Percentiles rank a stretch among this genome's conserved stretches.
phyloP scores from a whole-genome alignment of 805 yeast species.

The Lipomyces mesembrius region DNA sequence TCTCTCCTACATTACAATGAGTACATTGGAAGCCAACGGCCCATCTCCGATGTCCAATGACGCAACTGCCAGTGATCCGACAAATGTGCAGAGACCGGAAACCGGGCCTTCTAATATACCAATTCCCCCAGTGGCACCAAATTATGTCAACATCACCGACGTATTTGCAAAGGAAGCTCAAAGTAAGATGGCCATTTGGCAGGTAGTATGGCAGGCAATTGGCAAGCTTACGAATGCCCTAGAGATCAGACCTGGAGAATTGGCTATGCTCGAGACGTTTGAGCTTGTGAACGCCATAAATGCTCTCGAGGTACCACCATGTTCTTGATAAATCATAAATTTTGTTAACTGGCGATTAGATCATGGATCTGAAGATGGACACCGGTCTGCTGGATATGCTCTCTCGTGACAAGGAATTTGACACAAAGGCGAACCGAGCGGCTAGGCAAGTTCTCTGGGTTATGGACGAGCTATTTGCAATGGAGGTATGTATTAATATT shows the following conservation, averaged over 20 bases:
- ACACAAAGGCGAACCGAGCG: slow-evolving; percentile 49
- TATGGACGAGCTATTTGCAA: slow-evolving; percentile 58
- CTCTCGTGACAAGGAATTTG: slow-evolving; percentile 51
- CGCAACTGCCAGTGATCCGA: background rate
- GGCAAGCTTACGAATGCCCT: slow-evolving; percentile 7
- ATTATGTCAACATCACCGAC: slow-evolving; percentile 30
- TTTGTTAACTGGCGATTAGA: slow-evolving; percentile 18
- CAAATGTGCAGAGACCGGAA: background rate
- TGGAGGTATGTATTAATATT: slow-evolving; percentile 43
- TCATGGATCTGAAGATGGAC: slow-evolving; percentile 70
- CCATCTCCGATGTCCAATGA: background rate
- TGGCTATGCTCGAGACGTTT: slow-evolving; percentile 64
- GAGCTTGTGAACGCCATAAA: slow-evolving; percentile 81
- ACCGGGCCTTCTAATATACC: background rate
- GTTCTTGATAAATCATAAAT: slow-evolving; percentile 10
- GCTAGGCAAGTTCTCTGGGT: slow-evolving; percentile 55
- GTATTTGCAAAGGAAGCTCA: slow-evolving; percentile 14
- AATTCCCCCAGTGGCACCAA: slow-evolving; percentile 22
- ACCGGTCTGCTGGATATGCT: slow-evolving; percentile 66
- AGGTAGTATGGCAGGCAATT: background rate
- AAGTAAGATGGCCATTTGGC: slow-evolving; percentile 12
- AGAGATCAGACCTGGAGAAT: slow-evolving; percentile 54
- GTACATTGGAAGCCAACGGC: background rate
- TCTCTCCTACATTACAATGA: background rate
- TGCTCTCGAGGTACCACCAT: slow-evolving; percentile 67